Conservation (phyloP, 2,329 filamentous ascomycete genomes). For the Hypoxylon sp. region DNA sequence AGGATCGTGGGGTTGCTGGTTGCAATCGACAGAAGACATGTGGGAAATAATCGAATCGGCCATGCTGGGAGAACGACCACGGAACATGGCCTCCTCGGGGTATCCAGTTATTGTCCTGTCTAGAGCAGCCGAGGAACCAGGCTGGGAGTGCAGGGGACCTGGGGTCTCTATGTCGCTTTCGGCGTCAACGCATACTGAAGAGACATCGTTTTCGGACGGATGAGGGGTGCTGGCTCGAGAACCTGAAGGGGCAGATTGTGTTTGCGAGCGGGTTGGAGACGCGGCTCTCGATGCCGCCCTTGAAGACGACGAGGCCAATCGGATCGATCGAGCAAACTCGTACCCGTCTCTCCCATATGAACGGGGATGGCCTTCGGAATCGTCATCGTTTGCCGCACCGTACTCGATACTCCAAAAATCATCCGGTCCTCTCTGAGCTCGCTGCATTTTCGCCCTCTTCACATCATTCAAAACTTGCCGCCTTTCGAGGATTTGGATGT, state of each 20-base stretch:
- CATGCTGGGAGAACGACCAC: constrained; percentile 80
- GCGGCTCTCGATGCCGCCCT: constrained; percentile 48
- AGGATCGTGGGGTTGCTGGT: constrained; percentile 65
- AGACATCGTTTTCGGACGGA: constrained; percentile 48
- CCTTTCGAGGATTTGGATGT: constrained; percentile 66
- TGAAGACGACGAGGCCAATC: constrained; percentile 35
- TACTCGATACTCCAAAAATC: constrained; percentile 88
- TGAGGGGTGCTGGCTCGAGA: constrained; percentile 46
- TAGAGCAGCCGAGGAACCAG: constrained; percentile 65
- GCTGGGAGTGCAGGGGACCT: constrained; percentile 60
- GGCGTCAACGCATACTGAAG: constrained; percentile 43
- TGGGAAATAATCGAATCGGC: constrained; percentile 78
- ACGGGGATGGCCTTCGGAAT: constrained; percentile 49
- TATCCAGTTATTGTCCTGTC: constrained; percentile 85
- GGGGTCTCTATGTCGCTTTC: constrained; percentile 63
- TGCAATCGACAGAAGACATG: constrained; percentile 72
- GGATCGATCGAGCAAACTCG: constrained; percentile 31
- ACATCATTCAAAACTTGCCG: constrained; percentile 65
- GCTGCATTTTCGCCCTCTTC: constrained; percentile 64
- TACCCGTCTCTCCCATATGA: constrained; percentile 38
- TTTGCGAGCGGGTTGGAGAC: constrained; percentile 58
- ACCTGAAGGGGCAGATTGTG: constrained; percentile 57
- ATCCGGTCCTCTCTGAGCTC: constrained; percentile 60
- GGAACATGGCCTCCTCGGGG: constrained; percentile 62
- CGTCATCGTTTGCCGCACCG: constrained; percentile 67